Conservation (phyloP, 1,284 basidiomycete species). For the Cystobasidiaceae sp. region DNA sequence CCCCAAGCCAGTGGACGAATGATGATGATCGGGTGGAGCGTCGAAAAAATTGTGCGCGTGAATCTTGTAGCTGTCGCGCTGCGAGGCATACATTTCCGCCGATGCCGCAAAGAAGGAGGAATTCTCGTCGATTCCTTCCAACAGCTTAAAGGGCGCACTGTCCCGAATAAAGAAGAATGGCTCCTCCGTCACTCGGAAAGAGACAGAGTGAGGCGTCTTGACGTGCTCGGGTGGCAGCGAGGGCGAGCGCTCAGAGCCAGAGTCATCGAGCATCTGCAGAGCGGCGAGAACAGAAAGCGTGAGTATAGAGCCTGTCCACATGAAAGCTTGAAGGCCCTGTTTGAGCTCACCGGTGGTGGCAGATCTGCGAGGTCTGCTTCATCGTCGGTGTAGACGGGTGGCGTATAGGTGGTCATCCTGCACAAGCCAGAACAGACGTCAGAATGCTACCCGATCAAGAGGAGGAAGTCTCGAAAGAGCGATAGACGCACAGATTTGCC, state of each 20-base stretch:
- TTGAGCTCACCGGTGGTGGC: background rate
- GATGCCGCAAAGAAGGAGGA: slow-evolving; percentile 17
- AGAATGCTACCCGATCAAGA: background rate
- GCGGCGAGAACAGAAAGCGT: background rate
- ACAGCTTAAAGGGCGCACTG: background rate
- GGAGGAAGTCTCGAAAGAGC: background rate
- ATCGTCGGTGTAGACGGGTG: slow-evolving; percentile 1
- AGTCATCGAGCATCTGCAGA: slow-evolving; percentile 12
- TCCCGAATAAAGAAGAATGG: slow-evolving; percentile 4
- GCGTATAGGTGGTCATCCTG: slow-evolving; percentile 6
- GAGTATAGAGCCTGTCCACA: background rate
- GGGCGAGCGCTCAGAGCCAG: slow-evolving; percentile 13
- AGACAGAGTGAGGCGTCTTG: background rate
- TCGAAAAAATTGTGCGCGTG: slow-evolving; percentile 4
- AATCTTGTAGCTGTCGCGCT: slow-evolving; percentile 6
- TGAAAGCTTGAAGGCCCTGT: background rate
- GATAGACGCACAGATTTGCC: background rate
- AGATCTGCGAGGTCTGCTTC: slow-evolving; percentile 8
- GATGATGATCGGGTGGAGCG: background rate
- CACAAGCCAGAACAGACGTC: background rate
- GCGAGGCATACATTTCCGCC: background rate
- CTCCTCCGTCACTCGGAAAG: slow-evolving; percentile 1
- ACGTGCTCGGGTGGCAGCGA: background rate
- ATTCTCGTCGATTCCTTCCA: background rate
- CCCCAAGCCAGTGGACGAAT: background rate